These are phyloP conservation scores for Amaranthus cruentus DNA, from an alignment of 148 eudicot species.

Conservation along the genomic window DNA sequence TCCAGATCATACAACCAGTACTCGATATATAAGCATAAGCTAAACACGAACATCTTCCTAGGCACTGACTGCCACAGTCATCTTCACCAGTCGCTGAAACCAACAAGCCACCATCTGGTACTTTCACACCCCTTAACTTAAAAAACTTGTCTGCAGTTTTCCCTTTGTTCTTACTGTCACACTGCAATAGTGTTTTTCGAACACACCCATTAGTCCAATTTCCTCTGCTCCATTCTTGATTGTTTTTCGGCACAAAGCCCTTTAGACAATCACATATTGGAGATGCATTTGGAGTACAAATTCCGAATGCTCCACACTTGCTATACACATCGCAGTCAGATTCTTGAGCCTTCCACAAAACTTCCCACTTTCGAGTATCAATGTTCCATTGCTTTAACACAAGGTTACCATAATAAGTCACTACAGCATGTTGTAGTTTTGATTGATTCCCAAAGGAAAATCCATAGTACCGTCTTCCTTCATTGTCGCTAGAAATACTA, in stretches of 20 bases:
- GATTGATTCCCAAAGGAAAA: constrained; percentile 7
- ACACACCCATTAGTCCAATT: constrained; percentile 53
- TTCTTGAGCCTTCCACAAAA: constrained; percentile 9
- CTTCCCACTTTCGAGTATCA: constrained; percentile 19
- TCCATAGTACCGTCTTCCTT: constrained; percentile 12
- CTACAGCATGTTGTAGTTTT: not conserved
- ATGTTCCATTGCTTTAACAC: constrained; percentile 16
- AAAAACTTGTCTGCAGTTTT: constrained; percentile 33
- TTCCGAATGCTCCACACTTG: constrained; percentile 55
- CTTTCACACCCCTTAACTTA: constrained; percentile 27
- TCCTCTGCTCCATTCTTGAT: constrained; percentile 39
- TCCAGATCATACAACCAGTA: constrained; percentile 51
- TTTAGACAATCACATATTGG: constrained; percentile 47
- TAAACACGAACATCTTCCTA: constrained; percentile 31
- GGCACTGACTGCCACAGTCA: constrained; percentile 32
- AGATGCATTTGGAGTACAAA: constrained; percentile 31
- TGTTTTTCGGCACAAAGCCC: constrained; percentile 42
- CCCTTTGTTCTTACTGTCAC: constrained; percentile 13
- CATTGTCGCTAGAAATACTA: constrained; percentile 10
- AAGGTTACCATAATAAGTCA: constrained; percentile 25
- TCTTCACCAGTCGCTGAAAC: not conserved
- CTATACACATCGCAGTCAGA: constrained; percentile 43
- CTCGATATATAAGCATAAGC: constrained; percentile 33
- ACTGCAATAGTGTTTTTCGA: constrained; percentile 33
- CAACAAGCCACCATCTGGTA: constrained; percentile 26